A percentile compares a stretch with the other conserved stretches of the same genome.
phyloP scores from a whole-genome alignment of 208 protist species.

The Trypanosoma boissoni region DNA sequence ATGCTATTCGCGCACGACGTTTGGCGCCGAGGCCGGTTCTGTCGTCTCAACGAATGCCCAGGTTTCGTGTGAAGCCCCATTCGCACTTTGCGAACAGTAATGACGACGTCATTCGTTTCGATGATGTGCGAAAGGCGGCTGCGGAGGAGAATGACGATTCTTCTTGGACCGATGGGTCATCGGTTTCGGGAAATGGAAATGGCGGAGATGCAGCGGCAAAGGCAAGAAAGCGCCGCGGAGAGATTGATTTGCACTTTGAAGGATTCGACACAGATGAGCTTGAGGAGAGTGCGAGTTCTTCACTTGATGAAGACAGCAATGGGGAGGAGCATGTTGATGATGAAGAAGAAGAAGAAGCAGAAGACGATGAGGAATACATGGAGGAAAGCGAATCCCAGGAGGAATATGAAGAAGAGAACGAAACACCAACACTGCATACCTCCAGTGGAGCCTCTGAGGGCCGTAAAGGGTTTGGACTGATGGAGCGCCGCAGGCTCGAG shows the following conservation, averaged over 20 bases:
- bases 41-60: too few species aligned
- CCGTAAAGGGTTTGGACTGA: constrained; percentile 9
- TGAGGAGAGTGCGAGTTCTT: constrained; percentile 4
- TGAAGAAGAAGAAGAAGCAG: constrained; percentile 15
- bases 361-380: constrained; percentile 20
- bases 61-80: too few species aligned
- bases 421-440: too few species aligned
- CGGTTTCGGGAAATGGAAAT: not conserved
- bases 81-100: not conserved
- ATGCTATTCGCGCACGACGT: too few species aligned
- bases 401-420: constrained; percentile 2
- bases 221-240: constrained; percentile 2
- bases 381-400: constrained; percentile 3
- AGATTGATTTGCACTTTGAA: constrained; percentile 31
- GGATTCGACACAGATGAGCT: constrained; percentile 32
- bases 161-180: not conserved
- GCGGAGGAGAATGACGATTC: not conserved
- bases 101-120: not conserved
- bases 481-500: too few species aligned
- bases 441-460: constrained; percentile 1
- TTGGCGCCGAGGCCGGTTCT: too few species aligned
- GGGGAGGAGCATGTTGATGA: constrained; percentile 19
- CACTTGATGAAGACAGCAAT: constrained; percentile 5
- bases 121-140: not conserved
- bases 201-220: constrained; percentile 2